Evolutionary conservation across 768 basidiomycete genomes (phyloP), one percentile per base, ranked within the genome.

Genomic region (Stropharia rugosoannulata): DNA sequence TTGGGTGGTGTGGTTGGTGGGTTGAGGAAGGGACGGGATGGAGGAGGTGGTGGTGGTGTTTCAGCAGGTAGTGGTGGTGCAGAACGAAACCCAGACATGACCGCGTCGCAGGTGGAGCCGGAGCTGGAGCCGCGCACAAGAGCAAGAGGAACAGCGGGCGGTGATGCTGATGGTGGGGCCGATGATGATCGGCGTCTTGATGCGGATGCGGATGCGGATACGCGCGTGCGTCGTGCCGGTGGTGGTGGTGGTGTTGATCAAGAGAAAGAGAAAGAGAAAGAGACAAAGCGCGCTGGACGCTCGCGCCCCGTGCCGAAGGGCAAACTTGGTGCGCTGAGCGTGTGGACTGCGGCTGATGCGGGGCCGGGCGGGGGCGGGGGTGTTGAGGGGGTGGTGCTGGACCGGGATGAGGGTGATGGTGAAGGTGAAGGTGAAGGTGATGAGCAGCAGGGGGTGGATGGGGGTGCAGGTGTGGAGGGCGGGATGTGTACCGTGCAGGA

Each of bases 251-350:
- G 27, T 29, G n/a, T n/a, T n/a, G n/a, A n/a, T n/a, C n/a, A n/a
- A n/a, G n/a, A n/a, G n/a, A n/a, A n/a, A n/a, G n/a, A n/a, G n/a
- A n/a, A n/a, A n/a, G n/a, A n/a, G n/a, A n/a, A n/a, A n/a, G n/a
- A n/a, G 22, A 22, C 22, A 22, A 22, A 1, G 22, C 22, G 22
- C 4, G 1, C 22, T 22, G 22, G 22, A 4, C 22, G 22, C 22
- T 1, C 11, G 15, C 9, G 29, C 9, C 29, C 29, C 1, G 7
- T 32, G 29, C 52, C 50, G 7, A 64, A 60, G 49, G 63, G 68
- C 58, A 61, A 63, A 50, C 56, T 53, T 13, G 56, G 49, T 9
- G 47, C 44, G 54, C 54, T 64, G 18, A 60, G 58, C 42, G 52
- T 65, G 39, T 64, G 65, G 53, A 62, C 57, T 22, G 22, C 22